Base-by-base conservation (phyloP, 352 stramenopile genomes). In the Phytophthora uliginosa region DNA sequence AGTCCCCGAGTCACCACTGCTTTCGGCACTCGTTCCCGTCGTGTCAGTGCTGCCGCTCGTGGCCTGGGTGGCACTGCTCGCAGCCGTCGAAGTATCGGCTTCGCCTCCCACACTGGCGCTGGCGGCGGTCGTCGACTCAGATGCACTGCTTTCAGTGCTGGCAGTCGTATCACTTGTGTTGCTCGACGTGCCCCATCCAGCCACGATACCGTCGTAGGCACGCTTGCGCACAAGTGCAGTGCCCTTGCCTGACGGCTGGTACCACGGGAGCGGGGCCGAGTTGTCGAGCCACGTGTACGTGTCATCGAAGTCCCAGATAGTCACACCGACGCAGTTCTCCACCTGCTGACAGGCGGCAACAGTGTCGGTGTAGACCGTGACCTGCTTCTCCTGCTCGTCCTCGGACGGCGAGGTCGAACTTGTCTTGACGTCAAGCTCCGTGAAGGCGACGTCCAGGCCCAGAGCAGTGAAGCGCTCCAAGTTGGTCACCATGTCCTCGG, bases 301-400 rank as follows among this genome's bases (percentile, higher is more conserved):
- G 45, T 77, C 71, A 40, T 48, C 50, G 17, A 76, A 76, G 40
- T 73, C 69, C 63, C 69, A 76, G 56, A 76, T 76, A 63, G 67
- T 74, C 33, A 70, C 61, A 9, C 71, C 71, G 15, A 75, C 71
- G 56, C 71, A 77, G 12, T 53, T 17, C 28, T 69, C 20, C 33
- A 78, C 71, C 66, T 78, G 56, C 42, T 75, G 48, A 38, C 66
- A 74, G 15, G 71, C 66, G n/a, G 71, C 62, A 1, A 78, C 31
- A 18, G 62, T 59, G 34, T 69, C 71, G 2, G 22, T 69, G 61
- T 78, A 74, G 24, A 72, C 45, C 9, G 26, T 38, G 7, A 67
- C 36, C 45, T 78, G 71, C n/a, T 66, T 38, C 10, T 71, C 57
- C 28, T 70, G 61, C 13, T 70, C 55, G 3, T 54, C 22, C 12